Percentiles rank a stretch among this genome's conserved stretches.
Conservation (phyloP, 306 rosid genomes). For the Sphenostylis stenocarpa region DNA sequence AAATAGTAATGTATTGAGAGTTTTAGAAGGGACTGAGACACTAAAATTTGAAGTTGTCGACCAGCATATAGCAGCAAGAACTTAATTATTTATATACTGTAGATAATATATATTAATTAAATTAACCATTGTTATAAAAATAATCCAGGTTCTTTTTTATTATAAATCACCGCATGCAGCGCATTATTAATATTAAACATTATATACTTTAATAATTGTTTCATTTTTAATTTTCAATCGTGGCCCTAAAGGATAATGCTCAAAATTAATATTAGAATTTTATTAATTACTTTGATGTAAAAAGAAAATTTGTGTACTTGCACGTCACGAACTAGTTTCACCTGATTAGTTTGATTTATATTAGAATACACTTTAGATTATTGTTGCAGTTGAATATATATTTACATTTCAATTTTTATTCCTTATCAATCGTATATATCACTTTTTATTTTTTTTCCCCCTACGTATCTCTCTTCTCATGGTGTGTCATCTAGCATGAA, state of each 20-base stretch:
- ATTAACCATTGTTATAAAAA: background rate
- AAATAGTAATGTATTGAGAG: conserved; percentile 1
- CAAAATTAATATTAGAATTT: background rate
- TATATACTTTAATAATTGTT: background rate
- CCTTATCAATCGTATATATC: background rate
- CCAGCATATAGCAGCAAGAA: background rate
- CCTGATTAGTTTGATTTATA: conserved; percentile 51
- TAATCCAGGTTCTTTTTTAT: background rate
- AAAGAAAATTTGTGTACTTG: background rate
- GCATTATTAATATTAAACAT: background rate
- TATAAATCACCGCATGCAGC: background rate
- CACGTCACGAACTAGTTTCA: conserved; percentile 29
- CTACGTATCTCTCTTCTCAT: background rate
- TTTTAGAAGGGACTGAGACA: background rate
- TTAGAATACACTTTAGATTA: conserved; percentile 21
- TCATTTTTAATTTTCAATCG: background rate
- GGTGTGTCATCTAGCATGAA: background rate
- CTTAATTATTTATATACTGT: background rate
- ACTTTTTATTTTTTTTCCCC: background rate
- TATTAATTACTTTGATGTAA: background rate
- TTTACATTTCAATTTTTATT: background rate
- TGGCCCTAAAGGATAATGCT: background rate
- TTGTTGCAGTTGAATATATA: background rate
- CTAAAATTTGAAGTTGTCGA: conserved; percentile 1
- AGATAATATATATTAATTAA: background rate